phyloP scores from a whole-genome alignment of 2,329 filamentous ascomycete genomes.

The Neurospora sp. region DNA sequence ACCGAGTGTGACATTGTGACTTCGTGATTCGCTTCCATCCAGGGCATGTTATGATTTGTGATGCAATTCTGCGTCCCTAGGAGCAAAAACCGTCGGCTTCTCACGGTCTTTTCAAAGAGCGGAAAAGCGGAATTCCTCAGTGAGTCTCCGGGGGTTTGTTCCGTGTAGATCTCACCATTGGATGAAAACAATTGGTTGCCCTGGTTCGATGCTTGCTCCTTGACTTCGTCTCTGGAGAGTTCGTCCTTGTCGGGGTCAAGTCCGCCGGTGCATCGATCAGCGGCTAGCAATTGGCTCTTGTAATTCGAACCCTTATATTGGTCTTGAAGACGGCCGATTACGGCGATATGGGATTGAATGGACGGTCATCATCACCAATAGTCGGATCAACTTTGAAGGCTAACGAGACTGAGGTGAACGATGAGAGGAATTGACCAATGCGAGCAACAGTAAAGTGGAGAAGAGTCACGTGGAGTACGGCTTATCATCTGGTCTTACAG shows the following conservation, averaged over 20 bases:
- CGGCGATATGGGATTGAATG: background rate
- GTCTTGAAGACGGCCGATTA: background rate
- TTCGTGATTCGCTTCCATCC: background rate
- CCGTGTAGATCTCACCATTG: too few relatives aligned
- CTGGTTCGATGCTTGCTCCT: too few relatives aligned
- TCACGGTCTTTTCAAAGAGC: background rate
- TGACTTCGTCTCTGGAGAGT: too few relatives aligned
- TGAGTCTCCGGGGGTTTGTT: background rate
- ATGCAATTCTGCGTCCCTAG: background rate
- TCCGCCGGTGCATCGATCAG: background rate
- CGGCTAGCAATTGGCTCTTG: background rate
- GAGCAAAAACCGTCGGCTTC: background rate
- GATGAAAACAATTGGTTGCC: too few relatives aligned
- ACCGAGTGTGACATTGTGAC: background rate
- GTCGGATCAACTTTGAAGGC: background rate
- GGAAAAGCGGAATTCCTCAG: background rate
- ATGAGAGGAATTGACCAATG: background rate
- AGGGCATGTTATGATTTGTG: background rate
- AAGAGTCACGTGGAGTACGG: background rate
- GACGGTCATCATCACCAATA: background rate
- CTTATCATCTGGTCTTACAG: too few relatives aligned
- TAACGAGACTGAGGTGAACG: too few relatives aligned
- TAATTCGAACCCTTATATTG: background rate
- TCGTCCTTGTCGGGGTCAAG: background rate
- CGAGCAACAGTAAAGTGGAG: background rate